A percentile compares a stretch with the other conserved stretches of the same genome.
Evolutionary conservation across 2,329 filamentous ascomycete genomes (phyloP).

Genomic region (Dactylellina parvicollis): DNA sequence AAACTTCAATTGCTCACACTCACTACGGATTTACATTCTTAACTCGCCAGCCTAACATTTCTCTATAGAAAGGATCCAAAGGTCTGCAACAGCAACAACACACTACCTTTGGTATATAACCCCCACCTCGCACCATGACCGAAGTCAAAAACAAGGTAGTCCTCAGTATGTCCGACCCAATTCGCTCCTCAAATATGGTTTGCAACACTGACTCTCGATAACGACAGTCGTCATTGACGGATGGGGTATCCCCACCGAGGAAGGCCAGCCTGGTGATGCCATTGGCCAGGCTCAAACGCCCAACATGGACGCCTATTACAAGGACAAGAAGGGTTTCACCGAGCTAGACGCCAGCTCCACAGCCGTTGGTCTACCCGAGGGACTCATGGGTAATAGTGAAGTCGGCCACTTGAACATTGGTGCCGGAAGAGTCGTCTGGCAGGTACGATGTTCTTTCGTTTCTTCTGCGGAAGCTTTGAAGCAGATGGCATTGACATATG

Average conservation of each 20-base stretch:
- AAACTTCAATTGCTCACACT: neutral
- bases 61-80: neutral
- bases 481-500: neutral
- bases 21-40: neutral
- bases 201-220: neutral
- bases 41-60: neutral
- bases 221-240: slow-evolving; percentile 94
- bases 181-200: slow-evolving; percentile 42
- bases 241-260: slow-evolving; percentile 83
- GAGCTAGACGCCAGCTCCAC: slow-evolving; percentile 95
- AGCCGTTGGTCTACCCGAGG: slow-evolving; percentile 93
- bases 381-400: slow-evolving; percentile 98
- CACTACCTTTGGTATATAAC: slow-evolving; percentile 4
- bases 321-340: slow-evolving; percentile 83
- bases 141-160: slow-evolving; percentile 76
- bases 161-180: slow-evolving; percentile 68
- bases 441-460: slow-evolving; percentile 65
- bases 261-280: slow-evolving; percentile 87
- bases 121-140: slow-evolving; percentile 65
- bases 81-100: slow-evolving; percentile 6
- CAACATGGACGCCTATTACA: slow-evolving; percentile 90
- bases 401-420: slow-evolving; percentile 99
- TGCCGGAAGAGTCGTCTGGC: slow-evolving; percentile 96
- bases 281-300: slow-evolving; percentile 93
- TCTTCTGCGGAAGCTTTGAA: neutral